Conservation (phyloP, 148 eudicot species). For the Pouteria glomerata region DNA sequence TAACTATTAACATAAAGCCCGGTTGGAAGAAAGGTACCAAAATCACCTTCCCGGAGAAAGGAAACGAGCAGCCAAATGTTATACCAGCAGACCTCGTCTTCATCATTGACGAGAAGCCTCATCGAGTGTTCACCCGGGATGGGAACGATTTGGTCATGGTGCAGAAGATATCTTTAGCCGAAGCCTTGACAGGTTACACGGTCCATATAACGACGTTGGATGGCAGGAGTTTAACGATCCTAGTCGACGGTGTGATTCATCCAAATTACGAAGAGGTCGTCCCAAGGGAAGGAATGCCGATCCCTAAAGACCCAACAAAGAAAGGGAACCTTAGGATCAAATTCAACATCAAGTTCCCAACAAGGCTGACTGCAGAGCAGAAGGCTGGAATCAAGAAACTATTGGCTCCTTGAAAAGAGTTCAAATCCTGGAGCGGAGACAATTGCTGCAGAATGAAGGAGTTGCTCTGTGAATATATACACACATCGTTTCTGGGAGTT, state of each 20-base stretch:
- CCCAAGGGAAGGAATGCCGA: constrained; percentile 65
- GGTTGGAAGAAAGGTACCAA: constrained; percentile 91
- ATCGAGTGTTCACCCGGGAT: constrained; percentile 50
- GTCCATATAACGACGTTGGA: constrained; percentile 51
- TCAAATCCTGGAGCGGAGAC: not conserved
- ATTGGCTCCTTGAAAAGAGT: constrained; percentile 22
- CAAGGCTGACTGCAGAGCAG: constrained; percentile 44
- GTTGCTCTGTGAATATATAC: not conserved
- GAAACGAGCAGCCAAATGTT: constrained; percentile 58
- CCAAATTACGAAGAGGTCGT: constrained; percentile 64
- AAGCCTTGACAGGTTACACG: constrained; percentile 61
- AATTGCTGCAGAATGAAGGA: not conserved
- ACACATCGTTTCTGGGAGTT: not conserved
- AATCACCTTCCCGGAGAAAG: constrained; percentile 71
- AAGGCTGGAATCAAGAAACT: constrained; percentile 57
- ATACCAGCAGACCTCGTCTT: constrained; percentile 55
- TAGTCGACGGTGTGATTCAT: constrained; percentile 40
- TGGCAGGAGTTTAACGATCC: constrained; percentile 49
- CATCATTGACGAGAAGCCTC: constrained; percentile 70
- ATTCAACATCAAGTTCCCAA: constrained; percentile 60
- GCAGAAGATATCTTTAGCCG: constrained; percentile 42
- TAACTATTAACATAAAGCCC: constrained; percentile 56
- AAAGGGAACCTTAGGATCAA: constrained; percentile 64
- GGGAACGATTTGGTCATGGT: constrained; percentile 57
- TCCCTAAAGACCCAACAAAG: constrained; percentile 57